Evolutionary conservation across 108 stramenopile species (phyloP).

Genomic region (Nitzschia sp.): DNA sequence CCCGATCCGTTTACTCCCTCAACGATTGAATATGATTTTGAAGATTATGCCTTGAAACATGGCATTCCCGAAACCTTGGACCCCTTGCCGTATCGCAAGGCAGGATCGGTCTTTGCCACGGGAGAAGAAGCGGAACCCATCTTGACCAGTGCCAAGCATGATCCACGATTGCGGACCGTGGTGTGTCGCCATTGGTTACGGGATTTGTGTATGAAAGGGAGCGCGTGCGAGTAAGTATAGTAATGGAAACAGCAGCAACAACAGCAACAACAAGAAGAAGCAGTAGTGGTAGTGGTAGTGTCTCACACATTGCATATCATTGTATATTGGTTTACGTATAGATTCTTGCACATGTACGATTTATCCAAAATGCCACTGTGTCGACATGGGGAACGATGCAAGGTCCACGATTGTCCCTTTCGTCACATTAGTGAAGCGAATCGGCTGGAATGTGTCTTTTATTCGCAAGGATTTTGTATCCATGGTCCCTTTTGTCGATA

Average conservation of each 20-base stretch:
- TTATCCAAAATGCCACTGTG: slow-evolving; percentile 92
- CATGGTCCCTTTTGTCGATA: slow-evolving; percentile 93
- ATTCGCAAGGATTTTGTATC: slow-evolving; percentile 93
- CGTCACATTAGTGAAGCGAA: slow-evolving; percentile 90
- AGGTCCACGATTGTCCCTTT: slow-evolving; percentile 91
- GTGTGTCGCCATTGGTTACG: slow-evolving; percentile 96
- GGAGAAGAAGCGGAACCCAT: slow-evolving; percentile 71
- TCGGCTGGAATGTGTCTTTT: slow-evolving; percentile 92
- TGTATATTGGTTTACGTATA: too few species aligned
- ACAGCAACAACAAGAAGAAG: not conserved
- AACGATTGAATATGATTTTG: slow-evolving; percentile 86
- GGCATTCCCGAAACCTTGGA: slow-evolving; percentile 90
- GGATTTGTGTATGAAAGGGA: slow-evolving; percentile 95
- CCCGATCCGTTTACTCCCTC: slow-evolving; percentile 49
- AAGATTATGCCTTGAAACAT: slow-evolving; percentile 80
- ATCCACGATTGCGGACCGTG: slow-evolving; percentile 90
- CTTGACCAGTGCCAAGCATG: slow-evolving; percentile 81
- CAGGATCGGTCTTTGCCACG: slow-evolving; percentile 79
- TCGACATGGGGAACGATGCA: slow-evolving; percentile 88
- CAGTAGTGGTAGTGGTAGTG: not conserved
- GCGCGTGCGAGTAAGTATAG: slow-evolving; percentile 72
- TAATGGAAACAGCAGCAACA: not conserved
- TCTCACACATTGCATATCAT: not conserved
- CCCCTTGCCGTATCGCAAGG: slow-evolving; percentile 87
- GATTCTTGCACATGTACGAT: slow-evolving; percentile 93